Evolutionary conservation across 345 rosid genomes (phyloP).

Genomic region (Arabis alpina): DNA sequence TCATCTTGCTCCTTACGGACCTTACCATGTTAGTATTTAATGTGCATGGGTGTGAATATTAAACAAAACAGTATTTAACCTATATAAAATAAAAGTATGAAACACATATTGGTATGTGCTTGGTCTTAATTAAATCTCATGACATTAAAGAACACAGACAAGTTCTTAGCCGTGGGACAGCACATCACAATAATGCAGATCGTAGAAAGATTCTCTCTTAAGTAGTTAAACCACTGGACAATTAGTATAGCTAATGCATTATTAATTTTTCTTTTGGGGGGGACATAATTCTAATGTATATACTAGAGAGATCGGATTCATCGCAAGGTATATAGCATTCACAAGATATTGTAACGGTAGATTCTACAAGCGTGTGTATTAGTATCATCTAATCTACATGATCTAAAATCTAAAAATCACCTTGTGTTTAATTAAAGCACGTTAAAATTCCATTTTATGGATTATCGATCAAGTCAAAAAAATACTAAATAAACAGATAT

Average conservation of each 20-base stretch:
- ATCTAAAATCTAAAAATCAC: neutral
- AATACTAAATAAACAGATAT: neutral
- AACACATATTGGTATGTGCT: conserved; percentile 39
- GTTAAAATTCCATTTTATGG: conserved; percentile 1
- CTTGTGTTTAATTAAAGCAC: conserved; percentile 7
- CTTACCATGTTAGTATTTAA: conserved; percentile 32
- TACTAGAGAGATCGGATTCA: conserved; percentile 20
- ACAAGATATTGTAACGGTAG: conserved; percentile 14
- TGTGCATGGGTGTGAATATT: conserved; percentile 34
- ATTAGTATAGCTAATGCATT: conserved; percentile 5
- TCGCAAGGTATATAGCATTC: conserved; percentile 24
- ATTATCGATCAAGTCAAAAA: neutral
- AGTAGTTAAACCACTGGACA: conserved; percentile 31
- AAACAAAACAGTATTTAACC: conserved; percentile 27
- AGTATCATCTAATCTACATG: conserved; percentile 17
- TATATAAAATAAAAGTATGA: conserved; percentile 23
- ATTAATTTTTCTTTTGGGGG: neutral
- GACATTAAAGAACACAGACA: conserved; percentile 43
- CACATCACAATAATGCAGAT: conserved; percentile 35
- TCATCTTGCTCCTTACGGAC: conserved; percentile 25
- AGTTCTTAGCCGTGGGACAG: conserved; percentile 43
- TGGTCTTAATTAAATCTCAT: conserved; percentile 42
- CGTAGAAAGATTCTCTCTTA: conserved; percentile 39
- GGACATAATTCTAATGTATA: conserved; percentile 14
- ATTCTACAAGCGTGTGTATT: conserved; percentile 31